Conservation (phyloP, 225 moss, liverwort and hornwort species). For the Polytrichum commune region DNA sequence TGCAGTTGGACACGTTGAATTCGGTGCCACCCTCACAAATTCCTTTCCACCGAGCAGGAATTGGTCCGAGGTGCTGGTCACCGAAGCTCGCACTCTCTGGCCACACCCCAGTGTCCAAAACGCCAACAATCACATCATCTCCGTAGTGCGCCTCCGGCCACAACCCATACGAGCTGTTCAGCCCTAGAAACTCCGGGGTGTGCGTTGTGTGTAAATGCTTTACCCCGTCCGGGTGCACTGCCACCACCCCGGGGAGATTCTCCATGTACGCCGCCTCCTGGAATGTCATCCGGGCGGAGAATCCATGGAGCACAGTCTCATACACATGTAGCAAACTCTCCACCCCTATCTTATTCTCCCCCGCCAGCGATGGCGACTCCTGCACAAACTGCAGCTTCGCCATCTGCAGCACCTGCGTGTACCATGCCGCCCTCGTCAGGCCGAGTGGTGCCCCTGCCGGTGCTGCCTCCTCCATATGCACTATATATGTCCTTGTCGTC, state of each 20-base stretch:
- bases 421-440: constrained; percentile 32
- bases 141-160: constrained; percentile 50
- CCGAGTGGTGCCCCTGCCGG: constrained; percentile 26
- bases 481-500: constrained; percentile 37
- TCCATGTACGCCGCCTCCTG: constrained; percentile 41
- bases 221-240: constrained; percentile 49
- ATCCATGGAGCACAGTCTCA: constrained; percentile 52
- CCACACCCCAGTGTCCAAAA: constrained; percentile 86
- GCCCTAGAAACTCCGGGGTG: constrained; percentile 72
- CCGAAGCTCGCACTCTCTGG: constrained; percentile 59
- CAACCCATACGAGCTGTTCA: constrained; percentile 31
- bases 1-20: constrained; percentile 40
- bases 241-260: constrained; percentile 46
- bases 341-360: constrained; percentile 1
- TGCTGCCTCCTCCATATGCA: constrained; percentile 43
- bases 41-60: constrained; percentile 70
- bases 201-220: constrained; percentile 68
- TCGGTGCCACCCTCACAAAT: constrained; percentile 28
- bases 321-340: constrained; percentile 54
- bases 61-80: constrained; percentile 44
- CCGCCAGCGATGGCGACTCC: constrained; percentile 3
- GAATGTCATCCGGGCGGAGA: constrained; percentile 52
- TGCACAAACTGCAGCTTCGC: constrained; percentile 12
- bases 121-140: constrained; percentile 81
- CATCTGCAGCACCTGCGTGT: constrained; percentile 47